Percentiles rank a stretch among this genome's conserved stretches.
Conservation (phyloP, 2,329 filamentous ascomycete genomes). For the Tolypocladium album region DNA sequence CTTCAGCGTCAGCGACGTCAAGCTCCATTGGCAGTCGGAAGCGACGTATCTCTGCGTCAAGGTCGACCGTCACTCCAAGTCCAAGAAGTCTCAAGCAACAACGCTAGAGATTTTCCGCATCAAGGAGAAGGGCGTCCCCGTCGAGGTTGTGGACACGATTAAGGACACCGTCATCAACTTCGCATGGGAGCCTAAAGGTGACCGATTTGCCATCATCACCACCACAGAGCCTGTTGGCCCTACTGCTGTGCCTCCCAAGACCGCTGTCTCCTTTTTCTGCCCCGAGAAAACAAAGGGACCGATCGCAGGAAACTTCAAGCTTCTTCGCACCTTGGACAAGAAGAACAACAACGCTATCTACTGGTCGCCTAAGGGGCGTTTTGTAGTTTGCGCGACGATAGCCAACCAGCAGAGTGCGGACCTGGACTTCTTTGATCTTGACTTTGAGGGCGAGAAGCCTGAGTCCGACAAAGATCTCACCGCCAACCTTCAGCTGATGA, state of each 20-base stretch:
- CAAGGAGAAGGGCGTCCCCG: constrained; percentile 92
- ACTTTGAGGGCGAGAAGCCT: constrained; percentile 94
- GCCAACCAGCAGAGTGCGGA: constrained; percentile 89
- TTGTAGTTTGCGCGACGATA: constrained; percentile 89
- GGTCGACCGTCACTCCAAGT: constrained; percentile 97
- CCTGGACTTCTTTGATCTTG: constrained; percentile 94
- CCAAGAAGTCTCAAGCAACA: constrained; percentile 94
- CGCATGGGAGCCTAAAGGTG: constrained; percentile 96
- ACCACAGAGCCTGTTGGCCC: constrained; percentile 72
- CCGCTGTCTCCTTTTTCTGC: constrained; percentile 89
- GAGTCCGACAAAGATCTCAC: constrained; percentile 89
- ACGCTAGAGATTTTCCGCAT: constrained; percentile 98
- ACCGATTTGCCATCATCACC: constrained; percentile 94
- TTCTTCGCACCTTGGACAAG: constrained; percentile 90
- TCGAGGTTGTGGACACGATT: constrained; percentile 94
- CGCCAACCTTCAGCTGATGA: constrained; percentile 92
- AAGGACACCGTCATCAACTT: constrained; percentile 99
- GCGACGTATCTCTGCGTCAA: constrained; percentile 93
- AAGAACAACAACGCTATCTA: constrained; percentile 99
- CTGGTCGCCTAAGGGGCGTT: constrained; percentile 93
- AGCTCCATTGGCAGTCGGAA: constrained; percentile 98
- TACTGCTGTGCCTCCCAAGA: constrained; percentile 83
- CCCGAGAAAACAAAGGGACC: constrained; percentile 85
- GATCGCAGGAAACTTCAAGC: constrained; percentile 85
- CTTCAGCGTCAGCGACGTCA: constrained; percentile 95